Conservation (phyloP, 164 flowering plant genomes). For the Magnolia changhungtana region DNA sequence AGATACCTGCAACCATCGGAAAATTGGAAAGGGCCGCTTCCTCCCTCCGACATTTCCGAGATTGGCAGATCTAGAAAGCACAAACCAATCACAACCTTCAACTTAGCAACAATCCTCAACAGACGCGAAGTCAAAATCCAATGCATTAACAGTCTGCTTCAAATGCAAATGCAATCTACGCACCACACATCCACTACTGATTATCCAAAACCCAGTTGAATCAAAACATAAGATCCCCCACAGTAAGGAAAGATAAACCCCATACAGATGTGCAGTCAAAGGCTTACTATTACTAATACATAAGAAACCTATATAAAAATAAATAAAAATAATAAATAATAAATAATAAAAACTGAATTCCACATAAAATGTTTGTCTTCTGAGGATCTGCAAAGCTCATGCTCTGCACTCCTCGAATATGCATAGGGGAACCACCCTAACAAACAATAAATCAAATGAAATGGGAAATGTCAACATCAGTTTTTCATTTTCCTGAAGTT, state of each 20-base stretch:
- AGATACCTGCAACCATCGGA: neutral
- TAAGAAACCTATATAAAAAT: neutral
- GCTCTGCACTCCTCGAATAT: neutral
- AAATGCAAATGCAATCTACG: too few relatives aligned
- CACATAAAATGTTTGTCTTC: neutral
- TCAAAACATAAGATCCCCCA: too few relatives aligned
- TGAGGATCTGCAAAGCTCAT: neutral
- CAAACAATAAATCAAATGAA: neutral
- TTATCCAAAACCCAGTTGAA: too few relatives aligned
- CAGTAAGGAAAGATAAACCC: too few relatives aligned
- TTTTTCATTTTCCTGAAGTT: neutral
- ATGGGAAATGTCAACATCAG: neutral
- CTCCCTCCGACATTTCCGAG: neutral
- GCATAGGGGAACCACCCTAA: neutral
- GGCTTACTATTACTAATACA: too few relatives aligned
- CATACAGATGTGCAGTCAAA: too few relatives aligned
- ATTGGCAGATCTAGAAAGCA: neutral
- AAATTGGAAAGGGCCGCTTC: neutral
- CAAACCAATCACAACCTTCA: slow-evolving; percentile 1
- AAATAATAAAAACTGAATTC: neutral
- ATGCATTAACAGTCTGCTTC: neutral
- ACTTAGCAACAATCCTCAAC: neutral
- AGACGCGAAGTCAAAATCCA: neutral
- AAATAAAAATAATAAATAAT: too few relatives aligned
- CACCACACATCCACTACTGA: too few relatives aligned